Evolutionary conservation across 23 red algal species (phyloP).

Genomic region (Pyropia haitanensis): DNA sequence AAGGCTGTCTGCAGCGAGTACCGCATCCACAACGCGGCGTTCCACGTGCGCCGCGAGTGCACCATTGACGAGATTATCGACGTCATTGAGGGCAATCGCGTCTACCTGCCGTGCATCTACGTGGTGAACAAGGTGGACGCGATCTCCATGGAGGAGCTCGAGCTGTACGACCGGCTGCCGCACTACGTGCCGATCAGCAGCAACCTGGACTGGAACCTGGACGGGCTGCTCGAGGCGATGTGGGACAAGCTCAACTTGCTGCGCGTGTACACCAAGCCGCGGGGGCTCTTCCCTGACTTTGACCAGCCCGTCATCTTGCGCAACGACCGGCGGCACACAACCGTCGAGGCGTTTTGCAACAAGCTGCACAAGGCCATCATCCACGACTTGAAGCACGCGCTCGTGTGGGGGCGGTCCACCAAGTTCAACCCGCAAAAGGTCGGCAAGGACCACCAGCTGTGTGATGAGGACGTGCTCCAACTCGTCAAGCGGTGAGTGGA

Average conservation of each 20-base stretch:
- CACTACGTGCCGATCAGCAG: conserved; percentile 78
- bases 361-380: conserved; percentile 81
- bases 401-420: conserved; percentile 82
- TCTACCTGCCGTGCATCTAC: conserved; percentile 84
- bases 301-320: conserved; percentile 86
- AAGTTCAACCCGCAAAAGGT: conserved; percentile 97
- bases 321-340: conserved; percentile 50
- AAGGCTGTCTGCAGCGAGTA: conserved; percentile 85
- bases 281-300: conserved; percentile 75
- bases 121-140: conserved; percentile 96
- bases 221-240: conserved; percentile 79
- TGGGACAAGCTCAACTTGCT: conserved; percentile 81
- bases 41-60: conserved; percentile 49
- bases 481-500: conserved; percentile 55
- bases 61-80: conserved; percentile 96
- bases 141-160: conserved; percentile 91
- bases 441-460: conserved; percentile 84
- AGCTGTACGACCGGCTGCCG: conserved; percentile 79
- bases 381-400: conserved; percentile 75
- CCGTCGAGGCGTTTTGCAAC: conserved; percentile 81
- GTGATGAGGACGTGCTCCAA: conserved; percentile 93
- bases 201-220: conserved; percentile 83
- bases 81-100: conserved; percentile 91
- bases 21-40: conserved; percentile 85
- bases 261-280: conserved; percentile 98